Conservation (phyloP, 176 grass and related monocot species). For the Calamus simplicifolius region DNA sequence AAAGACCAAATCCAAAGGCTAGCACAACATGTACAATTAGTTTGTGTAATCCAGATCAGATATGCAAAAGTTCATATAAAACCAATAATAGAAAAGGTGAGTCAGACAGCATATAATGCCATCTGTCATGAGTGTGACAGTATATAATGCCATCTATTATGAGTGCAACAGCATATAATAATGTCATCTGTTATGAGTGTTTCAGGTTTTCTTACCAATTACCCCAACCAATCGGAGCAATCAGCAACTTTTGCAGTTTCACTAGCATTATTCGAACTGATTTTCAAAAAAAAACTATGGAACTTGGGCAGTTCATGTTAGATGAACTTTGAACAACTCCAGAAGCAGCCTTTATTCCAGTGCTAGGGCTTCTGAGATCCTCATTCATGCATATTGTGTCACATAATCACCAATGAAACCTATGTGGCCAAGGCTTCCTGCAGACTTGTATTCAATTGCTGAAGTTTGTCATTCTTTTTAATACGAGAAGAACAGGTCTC, state of each 20-base stretch:
- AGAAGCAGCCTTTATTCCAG: neutral
- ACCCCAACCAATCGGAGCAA: neutral
- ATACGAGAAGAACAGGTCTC: constrained; percentile 26
- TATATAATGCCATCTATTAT: too few relatives aligned
- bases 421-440: constrained; percentile 36
- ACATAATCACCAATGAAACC: neutral
- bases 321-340: neutral
- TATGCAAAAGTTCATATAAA: too few relatives aligned
- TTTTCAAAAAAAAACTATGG: too few relatives aligned
- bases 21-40: too few relatives aligned
- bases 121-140: too few relatives aligned
- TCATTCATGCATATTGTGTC: neutral
- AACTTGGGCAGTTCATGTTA: neutral
- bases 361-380: neutral
- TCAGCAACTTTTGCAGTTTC: neutral
- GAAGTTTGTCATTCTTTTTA: constrained; percentile 42
- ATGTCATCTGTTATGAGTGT: too few relatives aligned
- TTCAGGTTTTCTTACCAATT: too few relatives aligned
- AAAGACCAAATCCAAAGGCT: too few relatives aligned
- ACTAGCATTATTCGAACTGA: neutral
- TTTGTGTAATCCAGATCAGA: too few relatives aligned
- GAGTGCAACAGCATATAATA: too few relatives aligned
- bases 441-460: constrained; percentile 28
- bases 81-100: too few relatives aligned
- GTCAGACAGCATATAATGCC: too few relatives aligned